phyloP scores from a whole-genome alignment of 2,329 filamentous ascomycete genomes.

The Monosporascus sp. region DNA sequence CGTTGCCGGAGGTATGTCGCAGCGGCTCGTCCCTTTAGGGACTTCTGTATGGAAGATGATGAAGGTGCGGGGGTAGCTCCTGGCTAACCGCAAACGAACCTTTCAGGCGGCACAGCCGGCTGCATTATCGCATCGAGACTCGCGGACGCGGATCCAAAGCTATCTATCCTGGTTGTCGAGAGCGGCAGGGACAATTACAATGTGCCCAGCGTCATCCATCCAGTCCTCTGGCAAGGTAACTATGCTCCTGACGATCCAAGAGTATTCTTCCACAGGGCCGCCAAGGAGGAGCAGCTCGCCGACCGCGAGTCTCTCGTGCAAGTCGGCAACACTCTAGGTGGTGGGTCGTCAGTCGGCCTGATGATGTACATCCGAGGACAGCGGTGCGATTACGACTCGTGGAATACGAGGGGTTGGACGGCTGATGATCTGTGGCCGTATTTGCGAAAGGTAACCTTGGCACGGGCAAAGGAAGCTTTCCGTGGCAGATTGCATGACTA shows the following conservation, averaged over 20 bases:
- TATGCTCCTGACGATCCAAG: conserved; percentile 39
- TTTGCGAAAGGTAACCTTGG: conserved; percentile 38
- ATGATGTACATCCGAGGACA: conserved; percentile 29
- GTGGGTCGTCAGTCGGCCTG: conserved; percentile 41
- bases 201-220: conserved; percentile 42
- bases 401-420: conserved; percentile 9
- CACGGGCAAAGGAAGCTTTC: not conserved
- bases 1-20: not conserved
- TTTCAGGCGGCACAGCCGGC: conserved; percentile 34
- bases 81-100: not conserved
- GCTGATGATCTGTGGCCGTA: conserved; percentile 36
- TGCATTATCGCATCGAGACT: conserved; percentile 46
- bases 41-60: conserved; percentile 16
- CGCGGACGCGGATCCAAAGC: conserved; percentile 36
- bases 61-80: not conserved
- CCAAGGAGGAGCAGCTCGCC: conserved; percentile 37
- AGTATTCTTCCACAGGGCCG: conserved; percentile 42
- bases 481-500: not conserved
- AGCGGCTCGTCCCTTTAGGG: not conserved
- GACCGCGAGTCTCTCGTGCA: conserved; percentile 34
- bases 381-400: conserved; percentile 13
- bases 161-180: conserved; percentile 49
- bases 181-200: conserved; percentile 48
- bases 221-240: conserved; percentile 43
- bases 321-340: conserved; percentile 22